phyloP scores from a whole-genome alignment of 352 stramenopile species.

The Aphanomyces astaci region DNA sequence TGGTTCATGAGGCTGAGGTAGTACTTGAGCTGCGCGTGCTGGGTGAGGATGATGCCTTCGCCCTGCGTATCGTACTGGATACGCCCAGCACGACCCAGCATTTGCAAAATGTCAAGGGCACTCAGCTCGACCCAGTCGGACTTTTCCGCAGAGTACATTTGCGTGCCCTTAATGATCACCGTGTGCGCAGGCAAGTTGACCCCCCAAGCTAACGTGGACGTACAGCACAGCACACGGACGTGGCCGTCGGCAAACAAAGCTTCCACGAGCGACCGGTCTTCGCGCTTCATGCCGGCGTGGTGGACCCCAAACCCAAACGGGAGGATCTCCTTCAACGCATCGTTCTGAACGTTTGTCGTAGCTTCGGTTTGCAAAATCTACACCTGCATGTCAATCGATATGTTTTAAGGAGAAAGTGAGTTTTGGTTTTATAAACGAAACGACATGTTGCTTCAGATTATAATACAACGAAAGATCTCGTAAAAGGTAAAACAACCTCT shows the following conservation, averaged over 20 bases:
- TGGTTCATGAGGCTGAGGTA: constrained; percentile 99
- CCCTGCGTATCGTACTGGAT: constrained; percentile 97
- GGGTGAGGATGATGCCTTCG: constrained; percentile 99
- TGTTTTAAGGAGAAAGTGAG: no score
- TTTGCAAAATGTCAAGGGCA: constrained; percentile 98
- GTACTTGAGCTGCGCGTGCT: constrained; percentile 98
- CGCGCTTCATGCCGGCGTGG: constrained; percentile 96
- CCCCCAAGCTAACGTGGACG: constrained; percentile 98
- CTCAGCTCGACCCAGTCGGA: constrained; percentile 97
- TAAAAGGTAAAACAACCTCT: no score
- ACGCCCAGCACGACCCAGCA: constrained; percentile 97
- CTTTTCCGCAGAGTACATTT: constrained; percentile 99
- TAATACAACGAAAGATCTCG: no score
- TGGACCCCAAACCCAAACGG: constrained; percentile 98
- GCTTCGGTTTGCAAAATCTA: constrained; percentile 93
- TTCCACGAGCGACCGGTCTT: constrained; percentile 97
- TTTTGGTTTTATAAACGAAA: no score
- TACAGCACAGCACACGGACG: constrained; percentile 96
- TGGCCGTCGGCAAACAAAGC: constrained; percentile 97
- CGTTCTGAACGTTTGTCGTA: constrained; percentile 89
- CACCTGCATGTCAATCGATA: no score
- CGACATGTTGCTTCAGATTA: no score
- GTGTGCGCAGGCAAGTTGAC: constrained; percentile 99
- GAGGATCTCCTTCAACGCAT: constrained; percentile 98
- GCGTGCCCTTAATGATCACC: constrained; percentile 99